Evolutionary conservation across 805 yeast genomes (phyloP).

Genomic region (Nakazawaea anatomiae): DNA sequence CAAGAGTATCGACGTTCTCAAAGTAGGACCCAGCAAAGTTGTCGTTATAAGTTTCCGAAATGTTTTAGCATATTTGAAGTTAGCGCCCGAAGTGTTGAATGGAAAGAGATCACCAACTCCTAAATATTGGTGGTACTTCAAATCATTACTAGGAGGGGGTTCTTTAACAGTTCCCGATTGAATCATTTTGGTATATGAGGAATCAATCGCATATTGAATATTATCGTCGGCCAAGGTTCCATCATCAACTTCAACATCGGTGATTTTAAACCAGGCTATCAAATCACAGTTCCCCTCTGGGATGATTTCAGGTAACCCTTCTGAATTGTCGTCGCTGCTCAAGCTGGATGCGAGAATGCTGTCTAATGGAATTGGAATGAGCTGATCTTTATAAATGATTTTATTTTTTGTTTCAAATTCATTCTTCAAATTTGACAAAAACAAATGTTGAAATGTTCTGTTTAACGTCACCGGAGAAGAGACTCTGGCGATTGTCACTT

Average conservation of each 20-base stretch:
- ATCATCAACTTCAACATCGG: constrained; percentile 36
- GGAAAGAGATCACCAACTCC: constrained; percentile 33
- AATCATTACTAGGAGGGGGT: constrained; percentile 27
- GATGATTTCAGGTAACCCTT: constrained; percentile 27
- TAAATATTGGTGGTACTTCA: constrained; percentile 43
- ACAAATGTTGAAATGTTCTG: constrained; percentile 51
- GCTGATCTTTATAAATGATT: constrained; percentile 57
- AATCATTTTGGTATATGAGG: constrained; percentile 59
- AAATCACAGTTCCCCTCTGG: constrained; percentile 64
- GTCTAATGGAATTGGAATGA: constrained; percentile 76
- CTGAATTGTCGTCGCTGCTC: constrained; percentile 9
- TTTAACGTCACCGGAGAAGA: constrained; percentile 68
- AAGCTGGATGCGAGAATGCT: constrained; percentile 51
- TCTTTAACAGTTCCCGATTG: constrained; percentile 56
- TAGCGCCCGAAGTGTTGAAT: background rate
- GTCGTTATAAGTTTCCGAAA: constrained; percentile 53
- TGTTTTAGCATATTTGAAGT: constrained; percentile 43
- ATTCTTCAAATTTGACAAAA: constrained; percentile 53
- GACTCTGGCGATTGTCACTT: constrained; percentile 60
- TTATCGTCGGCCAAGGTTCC: constrained; percentile 8
- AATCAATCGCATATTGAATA: constrained; percentile 54
- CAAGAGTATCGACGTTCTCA: constrained; percentile 60
- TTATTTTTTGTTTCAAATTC: constrained; percentile 56
- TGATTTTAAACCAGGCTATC: constrained; percentile 81
- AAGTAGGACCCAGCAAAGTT: constrained; percentile 26